A percentile compares a stretch with the other conserved stretches of the same genome.
phyloP scores from a whole-genome alignment of 2,329 filamentous ascomycete species.

The Ophiostoma pallidulum region DNA sequence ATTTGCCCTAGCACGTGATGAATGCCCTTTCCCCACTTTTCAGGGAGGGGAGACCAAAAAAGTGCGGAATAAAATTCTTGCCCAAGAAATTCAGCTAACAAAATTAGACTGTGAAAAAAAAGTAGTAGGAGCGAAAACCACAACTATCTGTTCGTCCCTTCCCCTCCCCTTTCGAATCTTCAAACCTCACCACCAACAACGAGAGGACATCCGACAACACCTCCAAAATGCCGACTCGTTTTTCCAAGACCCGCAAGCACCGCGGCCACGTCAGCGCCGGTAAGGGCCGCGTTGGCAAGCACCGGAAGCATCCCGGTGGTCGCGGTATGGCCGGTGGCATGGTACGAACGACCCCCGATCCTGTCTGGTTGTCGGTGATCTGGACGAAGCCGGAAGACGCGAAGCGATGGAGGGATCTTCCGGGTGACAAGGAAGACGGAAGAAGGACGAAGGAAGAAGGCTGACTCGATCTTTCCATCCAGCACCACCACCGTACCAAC shows the following conservation, averaged over 20 bases:
- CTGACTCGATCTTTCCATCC: slow-evolving; percentile 1
- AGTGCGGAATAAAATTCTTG: slow-evolving; percentile 7
- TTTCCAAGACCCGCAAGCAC: slow-evolving; percentile 70
- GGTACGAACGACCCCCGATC: slow-evolving; percentile 12
- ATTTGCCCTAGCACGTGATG: slow-evolving; percentile 14
- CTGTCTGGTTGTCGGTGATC: too few relatives aligned
- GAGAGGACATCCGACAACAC: slow-evolving; percentile 10
- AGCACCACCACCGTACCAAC: slow-evolving; percentile 93
- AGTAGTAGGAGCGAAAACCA: not conserved
- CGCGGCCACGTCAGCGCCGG: slow-evolving; percentile 97
- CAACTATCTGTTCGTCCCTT: not conserved
- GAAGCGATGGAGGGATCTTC: not conserved
- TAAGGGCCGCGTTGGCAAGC: slow-evolving; percentile 97
- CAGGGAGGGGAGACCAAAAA: slow-evolving; percentile 4
- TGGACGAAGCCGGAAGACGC: not conserved
- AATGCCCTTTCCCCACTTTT: not conserved
- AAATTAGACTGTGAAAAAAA: not conserved
- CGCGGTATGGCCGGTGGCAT: slow-evolving; percentile 85
- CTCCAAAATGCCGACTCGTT: slow-evolving; percentile 52
- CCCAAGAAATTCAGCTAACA: not conserved
- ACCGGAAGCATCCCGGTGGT: slow-evolving; percentile 83
- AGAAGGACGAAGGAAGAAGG: not conserved
- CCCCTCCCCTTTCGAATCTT: slow-evolving; percentile 1
- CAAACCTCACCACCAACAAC: slow-evolving; percentile 12
- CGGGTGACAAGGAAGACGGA: not conserved